Evolutionary conservation across 345 rosid genomes (phyloP), one percentile per base, ranked within the genome.

Genomic region (Citrus hindsii): DNA sequence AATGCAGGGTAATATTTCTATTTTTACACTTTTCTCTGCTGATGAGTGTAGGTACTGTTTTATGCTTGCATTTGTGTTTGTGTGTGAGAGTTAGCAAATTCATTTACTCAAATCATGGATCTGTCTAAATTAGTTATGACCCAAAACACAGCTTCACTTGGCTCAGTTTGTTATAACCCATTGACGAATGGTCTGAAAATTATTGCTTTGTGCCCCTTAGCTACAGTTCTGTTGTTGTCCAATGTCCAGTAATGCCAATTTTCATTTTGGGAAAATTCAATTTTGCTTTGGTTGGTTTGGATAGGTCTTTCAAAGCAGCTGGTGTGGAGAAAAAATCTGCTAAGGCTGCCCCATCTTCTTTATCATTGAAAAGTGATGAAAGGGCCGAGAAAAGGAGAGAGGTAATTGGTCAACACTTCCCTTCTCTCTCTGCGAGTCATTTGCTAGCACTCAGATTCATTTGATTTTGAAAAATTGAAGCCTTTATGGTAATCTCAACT

Each of bases 1-100:
- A 90, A 85, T 69, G 88, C 85, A 83, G 88, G 97, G 99, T 95
- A 91, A 87, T 73, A 48, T 73, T 81, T 62, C 22, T 62, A 46
- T 2, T 25, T 69, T 74, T 21, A 69, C 59, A 33, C 68, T 72
- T 24, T 76, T 60, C 48, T 77, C 8, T 66, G 55, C 75, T 81
- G 77, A 73, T 53, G 59, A 55, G 65, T 82, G 21, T 70, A 10
- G 67, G 5, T 61, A 53, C 74, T 35, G 27, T 59, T 60, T 62
- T 59, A 5, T 48, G 63, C 42, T 65, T 75, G 33, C 76, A 40
- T 76, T 71, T 56, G 35, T 77, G 73, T 69, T 46, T 37, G 6
- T 62, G 25, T 28, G n/a, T 59, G 59, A 62, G 69, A 59, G 67
- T 24, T 68, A 13, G 59, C 28, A 18, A 74, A 63, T 32, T 40